Base-by-base conservation (phyloP, 345 rosid genomes). In the Arabidopsis thaliana region DNA sequence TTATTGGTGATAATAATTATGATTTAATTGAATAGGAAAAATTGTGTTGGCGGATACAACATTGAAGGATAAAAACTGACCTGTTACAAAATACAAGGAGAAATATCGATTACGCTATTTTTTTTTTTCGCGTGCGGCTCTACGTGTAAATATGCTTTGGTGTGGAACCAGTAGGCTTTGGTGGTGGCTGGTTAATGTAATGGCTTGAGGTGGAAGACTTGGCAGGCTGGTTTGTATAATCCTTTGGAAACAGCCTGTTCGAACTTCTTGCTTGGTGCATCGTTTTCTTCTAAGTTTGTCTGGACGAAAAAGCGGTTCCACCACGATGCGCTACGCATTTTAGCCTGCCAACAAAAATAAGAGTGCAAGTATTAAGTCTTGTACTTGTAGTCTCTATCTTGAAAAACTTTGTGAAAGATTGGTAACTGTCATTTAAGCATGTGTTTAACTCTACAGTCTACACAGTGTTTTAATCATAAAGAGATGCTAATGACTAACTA, bases 201-300 rank as follows among this genome's bases (percentile, higher is more conserved):
- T 56, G 98, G 85, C 51, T 85, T 88, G 59, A 95, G 93, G 78
- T 95, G 99, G 86, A 95, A 95, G 75, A 90, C 85, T 83, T 89
- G 98, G 83, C 99, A 92, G 65, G 81, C 84, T 14, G 98, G 90
- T 64, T 80, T 82, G 59, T 87, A 90, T 41, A 89, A 84, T 61
- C 72, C 84, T 85, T 87, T 88, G 49, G 84, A 58, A 36, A 85
- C 79, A 57, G 87, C 91, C 73, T 88, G 92, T 78, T 88, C 92
- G 49, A 87, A 87, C 81, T 85, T 87, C 70, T 83, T 86, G 48
- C 76, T 62, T 32, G 82, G 86, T 51, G 45, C 80, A 79, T 86
- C 92, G 48, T 86, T 89, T 84, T 86, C 90, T 73, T 87, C 89
- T 65, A 89, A 82, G 74, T 75, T 84, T 7, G 78, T 86, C 84